These are phyloP conservation scores for Bjerkandera adusta DNA, from an alignment of 1,284 basidiomycete genomes.

Conservation along the genomic window DNA sequence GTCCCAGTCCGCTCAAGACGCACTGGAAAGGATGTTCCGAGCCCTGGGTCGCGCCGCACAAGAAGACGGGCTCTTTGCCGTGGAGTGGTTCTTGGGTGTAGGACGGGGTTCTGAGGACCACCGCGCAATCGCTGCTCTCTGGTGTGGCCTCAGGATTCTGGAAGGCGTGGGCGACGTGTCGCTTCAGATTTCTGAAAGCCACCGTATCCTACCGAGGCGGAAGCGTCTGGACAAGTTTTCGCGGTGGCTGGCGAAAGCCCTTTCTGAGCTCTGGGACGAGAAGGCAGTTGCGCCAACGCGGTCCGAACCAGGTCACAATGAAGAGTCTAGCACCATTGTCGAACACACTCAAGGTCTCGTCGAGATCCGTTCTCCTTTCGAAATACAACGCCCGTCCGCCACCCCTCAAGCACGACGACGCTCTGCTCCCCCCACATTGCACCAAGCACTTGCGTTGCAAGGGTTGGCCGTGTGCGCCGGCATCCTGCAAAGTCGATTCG, in stretches of 20 bases:
- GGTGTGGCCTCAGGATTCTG: constrained; percentile 75
- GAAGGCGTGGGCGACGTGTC: constrained; percentile 62
- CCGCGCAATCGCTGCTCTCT: constrained; percentile 72
- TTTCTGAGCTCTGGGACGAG: constrained; percentile 73
- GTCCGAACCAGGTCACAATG: constrained; percentile 10
- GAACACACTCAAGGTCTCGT: constrained; percentile 57
- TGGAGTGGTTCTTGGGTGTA: constrained; percentile 75
- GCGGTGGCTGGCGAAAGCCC: constrained; percentile 55
- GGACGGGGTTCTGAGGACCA: constrained; percentile 45
- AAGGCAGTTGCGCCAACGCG: neutral
- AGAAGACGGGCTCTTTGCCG: constrained; percentile 66
- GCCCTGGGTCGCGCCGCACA: constrained; percentile 70
- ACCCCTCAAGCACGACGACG: constrained; percentile 18
- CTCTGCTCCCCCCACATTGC: constrained; percentile 32
- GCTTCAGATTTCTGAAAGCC: constrained; percentile 30
- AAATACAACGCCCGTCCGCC: constrained; percentile 31
- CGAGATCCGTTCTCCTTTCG: constrained; percentile 37
- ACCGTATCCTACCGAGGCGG: constrained; percentile 17
- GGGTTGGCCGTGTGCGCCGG: constrained; percentile 68
- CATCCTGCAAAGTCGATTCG: constrained; percentile 65
- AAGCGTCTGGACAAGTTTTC: constrained; percentile 61
- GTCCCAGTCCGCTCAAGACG: constrained; percentile 50
- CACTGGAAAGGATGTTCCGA: constrained; percentile 69
- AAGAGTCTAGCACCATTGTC: constrained; percentile 34
- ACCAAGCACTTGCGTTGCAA: constrained; percentile 65